Conservation (phyloP, 345 rosid species). For the Camelina sativa region DNA sequence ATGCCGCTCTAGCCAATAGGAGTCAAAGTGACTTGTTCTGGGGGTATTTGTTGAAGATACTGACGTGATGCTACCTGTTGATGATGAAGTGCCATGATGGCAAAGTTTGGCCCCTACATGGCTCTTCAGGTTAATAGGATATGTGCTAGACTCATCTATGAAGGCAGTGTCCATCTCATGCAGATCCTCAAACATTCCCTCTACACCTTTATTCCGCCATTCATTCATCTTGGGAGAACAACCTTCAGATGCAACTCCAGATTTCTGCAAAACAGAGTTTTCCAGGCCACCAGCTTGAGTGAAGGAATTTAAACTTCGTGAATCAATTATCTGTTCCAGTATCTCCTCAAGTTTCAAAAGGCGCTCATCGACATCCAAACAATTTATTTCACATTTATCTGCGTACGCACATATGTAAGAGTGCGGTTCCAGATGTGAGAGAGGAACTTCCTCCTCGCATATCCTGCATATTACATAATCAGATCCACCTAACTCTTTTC, state of each 20-base stretch:
- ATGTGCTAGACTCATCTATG: constrained; percentile 64
- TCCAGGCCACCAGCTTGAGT: constrained; percentile 62
- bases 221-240: constrained; percentile 76
- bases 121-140: constrained; percentile 55
- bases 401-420: constrained; percentile 91
- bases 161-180: constrained; percentile 89
- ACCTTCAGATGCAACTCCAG: constrained; percentile 56
- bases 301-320: constrained; percentile 55
- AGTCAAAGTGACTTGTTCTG: constrained; percentile 74
- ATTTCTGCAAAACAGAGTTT: constrained; percentile 52
- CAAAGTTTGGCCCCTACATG: constrained; percentile 61
- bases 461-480: constrained; percentile 73
- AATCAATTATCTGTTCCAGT: constrained; percentile 75
- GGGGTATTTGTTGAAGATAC: constrained; percentile 82
- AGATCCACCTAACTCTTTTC: constrained; percentile 46
- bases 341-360: constrained; percentile 75
- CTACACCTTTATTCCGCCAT: constrained; percentile 79
- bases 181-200: constrained; percentile 91
- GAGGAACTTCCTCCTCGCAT: constrained; percentile 78
- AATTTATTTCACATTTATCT: constrained; percentile 77
- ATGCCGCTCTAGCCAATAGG: constrained; percentile 74
- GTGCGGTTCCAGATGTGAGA: constrained; percentile 73
- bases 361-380: constrained; percentile 71
- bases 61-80: constrained; percentile 83
- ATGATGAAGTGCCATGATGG: constrained; percentile 67